A percentile compares a stretch with the other conserved stretches of the same genome.
Evolutionary conservation across 1,139 yeast species (phyloP).

Genomic region (Saccharomycopsis crataegensis): DNA sequence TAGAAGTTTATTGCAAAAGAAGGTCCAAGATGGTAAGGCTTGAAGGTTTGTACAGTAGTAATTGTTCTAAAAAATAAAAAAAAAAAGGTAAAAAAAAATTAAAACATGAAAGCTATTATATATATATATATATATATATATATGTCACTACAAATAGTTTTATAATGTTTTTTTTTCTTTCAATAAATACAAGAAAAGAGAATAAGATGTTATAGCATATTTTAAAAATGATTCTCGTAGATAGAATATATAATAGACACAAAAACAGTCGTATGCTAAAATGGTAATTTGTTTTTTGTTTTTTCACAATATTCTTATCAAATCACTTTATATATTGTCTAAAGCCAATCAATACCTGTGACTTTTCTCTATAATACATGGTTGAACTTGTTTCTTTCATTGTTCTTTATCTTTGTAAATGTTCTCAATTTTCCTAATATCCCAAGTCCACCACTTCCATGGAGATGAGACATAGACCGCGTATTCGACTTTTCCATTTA

Average conservation of each 20-base stretch:
- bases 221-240: too few relatives aligned
- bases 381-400: too few relatives aligned
- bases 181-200: too few relatives aligned
- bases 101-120: not conserved
- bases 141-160: not conserved
- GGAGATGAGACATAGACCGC: constrained; percentile 37
- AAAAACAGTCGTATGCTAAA: too few relatives aligned
- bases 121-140: constrained; percentile 3
- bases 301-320: too few relatives aligned
- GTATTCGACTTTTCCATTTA: constrained; percentile 83
- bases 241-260: too few relatives aligned
- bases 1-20: constrained; percentile 21
- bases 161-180: too few relatives aligned
- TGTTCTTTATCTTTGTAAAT: constrained; percentile 15
- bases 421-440: constrained; percentile 49
- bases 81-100: not conserved
- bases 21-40: constrained; percentile 2
- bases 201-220: too few relatives aligned
- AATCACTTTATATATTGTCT: too few relatives aligned
- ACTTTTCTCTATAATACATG: too few relatives aligned
- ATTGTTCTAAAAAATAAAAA: not conserved
- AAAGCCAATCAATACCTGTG: too few relatives aligned
- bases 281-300: too few relatives aligned
- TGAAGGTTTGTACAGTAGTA: not conserved
- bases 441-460: constrained; percentile 37